Percentiles rank a stretch among this genome's conserved stretches.
phyloP scores from a whole-genome alignment of 1,139 yeast species.

The Blastobotrys malaysiensis region DNA sequence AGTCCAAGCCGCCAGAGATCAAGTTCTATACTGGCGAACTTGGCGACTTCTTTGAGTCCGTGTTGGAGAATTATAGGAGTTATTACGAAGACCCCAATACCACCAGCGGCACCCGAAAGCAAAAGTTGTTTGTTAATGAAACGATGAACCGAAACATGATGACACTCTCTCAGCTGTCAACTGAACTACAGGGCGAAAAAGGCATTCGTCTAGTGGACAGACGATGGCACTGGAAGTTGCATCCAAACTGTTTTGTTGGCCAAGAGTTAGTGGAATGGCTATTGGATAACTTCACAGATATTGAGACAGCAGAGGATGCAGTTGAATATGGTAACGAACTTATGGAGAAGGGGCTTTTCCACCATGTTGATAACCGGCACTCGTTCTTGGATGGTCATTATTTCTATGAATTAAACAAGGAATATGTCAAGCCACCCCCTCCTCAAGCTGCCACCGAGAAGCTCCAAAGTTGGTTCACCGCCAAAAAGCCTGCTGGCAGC shows the following conservation, averaged over 20 bases:
- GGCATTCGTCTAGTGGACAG: slow-evolving; percentile 68
- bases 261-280: slow-evolving; percentile 84
- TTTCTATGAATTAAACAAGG: slow-evolving; percentile 67
- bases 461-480: slow-evolving; percentile 16
- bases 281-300: slow-evolving; percentile 69
- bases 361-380: slow-evolving; percentile 79
- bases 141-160: slow-evolving; percentile 36
- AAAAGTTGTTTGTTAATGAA: slow-evolving; percentile 35
- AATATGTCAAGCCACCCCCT: slow-evolving; percentile 35
- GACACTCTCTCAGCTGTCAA: slow-evolving; percentile 48
- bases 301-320: slow-evolving; percentile 78
- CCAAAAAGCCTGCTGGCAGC: slow-evolving; percentile 1
- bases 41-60: slow-evolving; percentile 58
- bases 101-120: slow-evolving; percentile 18
- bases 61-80: slow-evolving; percentile 18
- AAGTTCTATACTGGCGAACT: slow-evolving; percentile 77
- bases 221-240: slow-evolving; percentile 85
- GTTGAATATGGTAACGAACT: slow-evolving; percentile 68
- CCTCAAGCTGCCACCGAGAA: slow-evolving; percentile 8
- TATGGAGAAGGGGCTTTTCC: slow-evolving; percentile 66
- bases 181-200: slow-evolving; percentile 55
- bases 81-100: slow-evolving; percentile 18
- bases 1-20: slow-evolving; percentile 64
- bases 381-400: slow-evolving; percentile 88
- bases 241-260: slow-evolving; percentile 76